Base-by-base conservation (phyloP, 1,284 basidiomycete genomes). In the Rhodotorula sp. region DNA sequence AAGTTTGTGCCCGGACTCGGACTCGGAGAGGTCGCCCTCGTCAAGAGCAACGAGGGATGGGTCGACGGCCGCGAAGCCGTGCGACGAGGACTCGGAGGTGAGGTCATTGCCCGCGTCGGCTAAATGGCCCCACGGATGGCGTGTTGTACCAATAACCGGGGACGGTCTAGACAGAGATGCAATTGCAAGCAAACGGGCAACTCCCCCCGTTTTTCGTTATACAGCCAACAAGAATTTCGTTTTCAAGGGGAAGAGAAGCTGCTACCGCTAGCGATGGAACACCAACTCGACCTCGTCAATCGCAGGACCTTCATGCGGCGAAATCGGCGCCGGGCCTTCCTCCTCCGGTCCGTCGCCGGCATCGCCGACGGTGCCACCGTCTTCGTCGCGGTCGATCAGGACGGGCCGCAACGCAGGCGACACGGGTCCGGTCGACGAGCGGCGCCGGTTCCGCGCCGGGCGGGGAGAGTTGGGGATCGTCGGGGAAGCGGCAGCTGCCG, bases 11-110 rank as follows among this genome's bases (percentile, higher is more conserved):
- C 87, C 75, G 90, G 91, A 0, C 82, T 93, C 69, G 87, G 87
- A 0, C 86, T 95, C 85, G 92, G 93, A 31, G 93, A 95, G 82
- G 88, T 95, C 78, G 91, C 90, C 12, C 87, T 94, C 49, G 87
- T 95, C 46, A 86, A 84, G 79, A 92, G 86, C 82, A 81, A 60
- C 51, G 46, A 68, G 26, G 80, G 68, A 0, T 83, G 80, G 79
- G 78, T 81, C 62, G 83, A 83, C 74, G 82, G 80, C 10, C 77
- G 82, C 62, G 83, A 83, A 67, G 83, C 83, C 16, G 81, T 83
- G 57, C 77, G 79, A 65, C 71, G 79, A 56, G 80, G 80, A 7
- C 68, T 80, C 18, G 79, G 80, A 6, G 83, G 83, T 0, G 82
- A 83, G 68, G 81, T 83, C 5, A 79, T 83, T 14, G 81, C 81